These are phyloP conservation scores for Pisolithus thermaeus DNA, from an alignment of 1,284 basidiomycete species.

Conservation along the genomic window DNA sequence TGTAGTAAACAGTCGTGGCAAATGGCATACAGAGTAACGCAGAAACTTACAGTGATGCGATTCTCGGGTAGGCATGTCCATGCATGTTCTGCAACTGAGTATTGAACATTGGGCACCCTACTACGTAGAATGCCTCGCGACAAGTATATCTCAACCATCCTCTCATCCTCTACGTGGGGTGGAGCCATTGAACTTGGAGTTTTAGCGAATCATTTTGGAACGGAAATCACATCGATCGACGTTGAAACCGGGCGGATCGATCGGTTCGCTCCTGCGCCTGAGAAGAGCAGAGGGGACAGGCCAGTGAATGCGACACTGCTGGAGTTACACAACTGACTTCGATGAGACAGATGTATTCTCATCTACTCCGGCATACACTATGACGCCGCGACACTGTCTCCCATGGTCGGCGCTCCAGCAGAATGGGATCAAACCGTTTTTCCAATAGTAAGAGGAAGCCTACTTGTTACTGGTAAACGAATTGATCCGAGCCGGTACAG, in stretches of 20 bases:
- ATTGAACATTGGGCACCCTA: conserved; percentile 10
- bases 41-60: conserved; percentile 73
- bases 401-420: conserved; percentile 61
- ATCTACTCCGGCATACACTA: conserved; percentile 95
- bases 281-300: conserved; percentile 31
- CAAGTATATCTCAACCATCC: conserved; percentile 77
- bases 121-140: conserved; percentile 58
- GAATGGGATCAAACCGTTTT: conserved; percentile 90
- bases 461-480: conserved; percentile 10
- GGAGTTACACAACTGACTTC: conserved; percentile 1
- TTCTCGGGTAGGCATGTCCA: conserved; percentile 61
- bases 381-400: conserved; percentile 83
- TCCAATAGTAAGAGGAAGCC: conserved; percentile 41
- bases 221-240: conserved; percentile 87
- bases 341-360: conserved; percentile 51
- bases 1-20: conserved; percentile 60
- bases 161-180: conserved; percentile 80
- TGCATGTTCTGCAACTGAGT: conserved; percentile 1
- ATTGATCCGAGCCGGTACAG: conserved; percentile 19
- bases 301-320: conserved; percentile 4
- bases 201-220: conserved; percentile 72
- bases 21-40: conserved; percentile 70
- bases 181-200: conserved; percentile 89
- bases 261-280: conserved; percentile 59
- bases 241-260: conserved; percentile 90